Evolutionary conservation across 108 stramenopile species (phyloP).

Genomic region (Fragilaria crotonensis): DNA sequence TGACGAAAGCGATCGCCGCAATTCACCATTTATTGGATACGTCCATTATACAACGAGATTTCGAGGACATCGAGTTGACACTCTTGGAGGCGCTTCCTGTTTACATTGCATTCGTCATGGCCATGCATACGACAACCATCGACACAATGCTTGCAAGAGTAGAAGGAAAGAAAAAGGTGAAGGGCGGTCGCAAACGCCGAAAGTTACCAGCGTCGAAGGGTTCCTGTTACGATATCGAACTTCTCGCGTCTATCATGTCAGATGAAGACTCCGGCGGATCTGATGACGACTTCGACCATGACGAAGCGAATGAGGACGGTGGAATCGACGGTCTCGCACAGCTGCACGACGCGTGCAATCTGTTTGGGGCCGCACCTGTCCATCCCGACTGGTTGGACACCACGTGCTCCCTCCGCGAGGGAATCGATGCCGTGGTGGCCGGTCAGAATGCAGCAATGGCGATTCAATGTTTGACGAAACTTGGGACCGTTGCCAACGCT

Average conservation of each 20-base stretch:
- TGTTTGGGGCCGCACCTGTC: slow-evolving; percentile 63
- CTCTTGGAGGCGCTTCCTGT: slow-evolving; percentile 38
- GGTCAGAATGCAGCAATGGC: slow-evolving; percentile 42
- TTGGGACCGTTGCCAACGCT: slow-evolving; percentile 31
- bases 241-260: slow-evolving; percentile 6
- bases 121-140: slow-evolving; percentile 47
- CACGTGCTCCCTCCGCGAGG: slow-evolving; percentile 36
- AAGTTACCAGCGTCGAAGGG: slow-evolving; percentile 11
- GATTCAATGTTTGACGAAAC: slow-evolving; percentile 27
- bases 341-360: slow-evolving; percentile 46
- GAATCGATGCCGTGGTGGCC: slow-evolving; percentile 26
- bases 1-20: slow-evolving; percentile 13
- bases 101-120: slow-evolving; percentile 46
- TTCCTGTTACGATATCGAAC: slow-evolving; percentile 23
- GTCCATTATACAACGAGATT: slow-evolving; percentile 5
- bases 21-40: slow-evolving; percentile 10
- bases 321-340: slow-evolving; percentile 29
- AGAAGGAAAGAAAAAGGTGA: background rate
- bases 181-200: background rate
- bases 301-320: slow-evolving; percentile 11
- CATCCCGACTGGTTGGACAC: slow-evolving; percentile 79
- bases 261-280: slow-evolving; percentile 22
- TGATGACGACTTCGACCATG: slow-evolving; percentile 31
- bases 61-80: slow-evolving; percentile 19
- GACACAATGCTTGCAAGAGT: background rate